These are phyloP conservation scores for Fusarium sp. DNA, from an alignment of 2,329 filamentous ascomycete genomes.

Conservation along the genomic window DNA sequence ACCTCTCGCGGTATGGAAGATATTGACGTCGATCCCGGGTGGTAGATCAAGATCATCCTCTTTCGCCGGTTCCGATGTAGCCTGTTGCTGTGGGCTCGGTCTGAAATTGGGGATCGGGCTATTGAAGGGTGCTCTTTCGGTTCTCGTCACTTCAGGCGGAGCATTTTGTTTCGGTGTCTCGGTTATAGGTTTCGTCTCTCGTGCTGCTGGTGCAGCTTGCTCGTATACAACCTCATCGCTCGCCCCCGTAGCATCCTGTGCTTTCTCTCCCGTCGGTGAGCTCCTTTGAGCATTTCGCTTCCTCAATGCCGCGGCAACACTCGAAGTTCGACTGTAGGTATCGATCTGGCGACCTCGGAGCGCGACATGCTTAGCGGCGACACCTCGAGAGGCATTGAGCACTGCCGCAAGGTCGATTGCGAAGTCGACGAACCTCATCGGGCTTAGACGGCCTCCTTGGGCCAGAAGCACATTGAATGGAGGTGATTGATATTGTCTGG, in stretches of 20 bases:
- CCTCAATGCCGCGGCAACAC: slow-evolving; percentile 51
- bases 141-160: slow-evolving; percentile 1
- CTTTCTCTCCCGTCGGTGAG: slow-evolving; percentile 1
- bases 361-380: slow-evolving; percentile 71
- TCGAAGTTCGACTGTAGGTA: slow-evolving; percentile 59
- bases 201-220: slow-evolving; percentile 19
- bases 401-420: slow-evolving; percentile 76
- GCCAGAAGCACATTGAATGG: slow-evolving; percentile 39
- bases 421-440: slow-evolving; percentile 71
- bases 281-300: slow-evolving; percentile 28
- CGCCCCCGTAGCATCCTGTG: background rate
- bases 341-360: slow-evolving; percentile 66
- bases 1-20: slow-evolving; percentile 59
- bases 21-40: slow-evolving; percentile 55
- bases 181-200: slow-evolving; percentile 5
- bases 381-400: slow-evolving; percentile 73
- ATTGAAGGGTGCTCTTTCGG: slow-evolving; percentile 7
- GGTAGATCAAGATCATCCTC: slow-evolving; percentile 50
- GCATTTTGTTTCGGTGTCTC: slow-evolving; percentile 15
- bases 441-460: slow-evolving; percentile 37
- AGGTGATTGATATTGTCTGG: slow-evolving; percentile 3
- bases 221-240: slow-evolving; percentile 16
- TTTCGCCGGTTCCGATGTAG: slow-evolving; percentile 7
- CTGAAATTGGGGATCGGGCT: slow-evolving; percentile 17
- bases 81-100: slow-evolving; percentile 6